Conservation (phyloP, 1,284 basidiomycete species). For the Psilocybe mexicana region DNA sequence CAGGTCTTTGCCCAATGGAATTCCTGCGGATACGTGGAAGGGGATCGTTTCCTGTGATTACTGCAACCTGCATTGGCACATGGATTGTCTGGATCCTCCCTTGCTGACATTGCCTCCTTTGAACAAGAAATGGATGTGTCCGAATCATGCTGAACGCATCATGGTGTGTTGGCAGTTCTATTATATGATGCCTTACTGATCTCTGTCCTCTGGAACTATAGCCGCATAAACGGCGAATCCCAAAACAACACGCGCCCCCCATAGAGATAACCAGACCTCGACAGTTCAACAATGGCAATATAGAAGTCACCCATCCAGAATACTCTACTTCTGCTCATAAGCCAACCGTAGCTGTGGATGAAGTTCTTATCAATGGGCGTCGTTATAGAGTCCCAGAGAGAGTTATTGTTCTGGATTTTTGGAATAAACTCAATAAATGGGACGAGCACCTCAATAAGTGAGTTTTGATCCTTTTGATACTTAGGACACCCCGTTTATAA, state of each 20-base stretch:
- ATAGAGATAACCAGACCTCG: slow-evolving; percentile 72
- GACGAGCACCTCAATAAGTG: slow-evolving; percentile 44
- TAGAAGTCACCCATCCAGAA: slow-evolving; percentile 80
- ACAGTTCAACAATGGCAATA: slow-evolving; percentile 89
- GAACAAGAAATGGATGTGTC: slow-evolving; percentile 98
- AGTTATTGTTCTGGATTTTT: slow-evolving; percentile 92
- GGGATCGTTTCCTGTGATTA: slow-evolving; percentile 94
- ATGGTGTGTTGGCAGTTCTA: slow-evolving; percentile 47
- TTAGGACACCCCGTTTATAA: background rate
- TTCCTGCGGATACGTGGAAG: slow-evolving; percentile 56
- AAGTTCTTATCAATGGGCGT: slow-evolving; percentile 80
- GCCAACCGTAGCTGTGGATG: slow-evolving; percentile 59
- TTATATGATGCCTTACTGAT: slow-evolving; percentile 13
- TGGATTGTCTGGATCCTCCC: slow-evolving; percentile 95
- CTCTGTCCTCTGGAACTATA: slow-evolving; percentile 31
- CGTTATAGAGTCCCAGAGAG: slow-evolving; percentile 94
- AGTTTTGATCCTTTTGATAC: slow-evolving; percentile 18
- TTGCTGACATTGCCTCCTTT: slow-evolving; percentile 83
- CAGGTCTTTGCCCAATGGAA: slow-evolving; percentile 42
- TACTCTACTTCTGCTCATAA: slow-evolving; percentile 38
- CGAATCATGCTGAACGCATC: slow-evolving; percentile 87
- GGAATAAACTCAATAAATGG: slow-evolving; percentile 74
- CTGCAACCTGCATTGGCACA: slow-evolving; percentile 94
- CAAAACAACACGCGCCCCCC: slow-evolving; percentile 64
- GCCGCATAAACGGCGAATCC: slow-evolving; percentile 76